Percentiles rank a stretch among this genome's conserved stretches.
Evolutionary conservation across 2,329 filamentous ascomycete genomes (phyloP).

Genomic region (Trichoderma semiorbis): DNA sequence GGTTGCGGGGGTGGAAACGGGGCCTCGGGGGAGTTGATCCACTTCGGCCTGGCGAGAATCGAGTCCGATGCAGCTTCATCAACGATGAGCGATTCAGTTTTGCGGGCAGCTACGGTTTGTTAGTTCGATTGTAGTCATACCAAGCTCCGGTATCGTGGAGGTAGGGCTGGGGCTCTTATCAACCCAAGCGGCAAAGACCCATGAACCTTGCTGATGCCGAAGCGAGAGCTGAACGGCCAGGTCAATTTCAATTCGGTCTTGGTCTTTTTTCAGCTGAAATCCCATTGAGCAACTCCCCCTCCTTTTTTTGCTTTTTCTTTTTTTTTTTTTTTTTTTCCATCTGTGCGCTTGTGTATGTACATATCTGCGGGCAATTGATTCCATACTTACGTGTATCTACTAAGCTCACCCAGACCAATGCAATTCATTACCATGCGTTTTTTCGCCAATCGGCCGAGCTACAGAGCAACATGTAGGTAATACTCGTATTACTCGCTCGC

Average conservation of each 20-base stretch:
- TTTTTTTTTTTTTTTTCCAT: background rate
- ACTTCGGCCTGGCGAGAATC: slow-evolving; percentile 4
- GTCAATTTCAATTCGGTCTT: background rate
- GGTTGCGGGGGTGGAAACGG: slow-evolving; percentile 17
- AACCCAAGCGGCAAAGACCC: background rate
- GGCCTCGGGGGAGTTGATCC: slow-evolving; percentile 4
- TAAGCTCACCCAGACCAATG: background rate
- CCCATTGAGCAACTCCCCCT: background rate
- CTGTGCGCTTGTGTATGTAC: background rate
- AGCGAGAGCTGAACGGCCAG: slow-evolving; percentile 5
- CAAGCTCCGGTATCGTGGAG: slow-evolving; percentile 5
- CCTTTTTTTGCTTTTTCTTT: background rate
- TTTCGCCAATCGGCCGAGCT: background rate
- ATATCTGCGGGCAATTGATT: background rate
- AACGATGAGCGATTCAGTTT: slow-evolving; percentile 16
- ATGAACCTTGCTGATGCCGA: background rate
- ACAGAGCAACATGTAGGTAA: background rate
- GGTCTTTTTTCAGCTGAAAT: background rate
- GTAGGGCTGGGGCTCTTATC: slow-evolving; percentile 18
- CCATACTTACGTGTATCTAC: background rate
- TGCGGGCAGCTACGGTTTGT: background rate
- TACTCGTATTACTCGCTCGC: background rate
- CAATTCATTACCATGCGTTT: background rate
- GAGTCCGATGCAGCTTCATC: background rate
- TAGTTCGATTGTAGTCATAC: background rate